Percentiles rank a stretch among this genome's conserved stretches.
Evolutionary conservation across 345 rosid species (phyloP).

Genomic region (Angophora floribunda): DNA sequence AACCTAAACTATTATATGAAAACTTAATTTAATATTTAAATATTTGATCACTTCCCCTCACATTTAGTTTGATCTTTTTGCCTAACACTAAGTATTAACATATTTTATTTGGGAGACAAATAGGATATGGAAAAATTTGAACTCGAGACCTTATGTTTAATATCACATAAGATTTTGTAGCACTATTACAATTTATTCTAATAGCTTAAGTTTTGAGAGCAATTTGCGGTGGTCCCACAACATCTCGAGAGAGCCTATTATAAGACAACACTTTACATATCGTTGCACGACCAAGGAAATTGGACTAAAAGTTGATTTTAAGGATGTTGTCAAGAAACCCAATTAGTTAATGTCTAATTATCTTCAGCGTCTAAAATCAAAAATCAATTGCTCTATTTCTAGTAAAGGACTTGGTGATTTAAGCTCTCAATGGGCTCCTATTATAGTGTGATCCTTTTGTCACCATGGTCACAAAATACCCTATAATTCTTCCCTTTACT

Average conservation of each 20-base stretch:
- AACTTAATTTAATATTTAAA: too few relatives aligned
- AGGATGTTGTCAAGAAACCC: accelerated
- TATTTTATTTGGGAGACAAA: too few relatives aligned
- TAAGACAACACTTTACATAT: background rate
- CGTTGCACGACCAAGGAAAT: background rate
- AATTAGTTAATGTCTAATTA: background rate
- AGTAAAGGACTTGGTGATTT: background rate
- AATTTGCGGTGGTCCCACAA: background rate
- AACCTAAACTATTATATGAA: background rate
- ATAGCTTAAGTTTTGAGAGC: too few relatives aligned
- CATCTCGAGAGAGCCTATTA: background rate
- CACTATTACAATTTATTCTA: accelerated
- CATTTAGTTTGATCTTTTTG: accelerated
- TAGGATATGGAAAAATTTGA: too few relatives aligned
- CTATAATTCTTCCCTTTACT: too few relatives aligned
- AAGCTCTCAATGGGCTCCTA: background rate
- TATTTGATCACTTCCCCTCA: background rate
- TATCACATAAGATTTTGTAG: too few relatives aligned
- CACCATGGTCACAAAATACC: too few relatives aligned
- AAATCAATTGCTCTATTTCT: too few relatives aligned
- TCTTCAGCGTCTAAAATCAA: background rate
- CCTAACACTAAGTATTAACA: too few relatives aligned
- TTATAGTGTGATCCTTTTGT: background rate
- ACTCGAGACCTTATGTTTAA: accelerated
- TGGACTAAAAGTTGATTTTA: background rate